Evolutionary conservation across 139 green algal genomes (phyloP), one percentile per base, ranked within the genome.

Genomic region (Pleodorina starrii): DNA sequence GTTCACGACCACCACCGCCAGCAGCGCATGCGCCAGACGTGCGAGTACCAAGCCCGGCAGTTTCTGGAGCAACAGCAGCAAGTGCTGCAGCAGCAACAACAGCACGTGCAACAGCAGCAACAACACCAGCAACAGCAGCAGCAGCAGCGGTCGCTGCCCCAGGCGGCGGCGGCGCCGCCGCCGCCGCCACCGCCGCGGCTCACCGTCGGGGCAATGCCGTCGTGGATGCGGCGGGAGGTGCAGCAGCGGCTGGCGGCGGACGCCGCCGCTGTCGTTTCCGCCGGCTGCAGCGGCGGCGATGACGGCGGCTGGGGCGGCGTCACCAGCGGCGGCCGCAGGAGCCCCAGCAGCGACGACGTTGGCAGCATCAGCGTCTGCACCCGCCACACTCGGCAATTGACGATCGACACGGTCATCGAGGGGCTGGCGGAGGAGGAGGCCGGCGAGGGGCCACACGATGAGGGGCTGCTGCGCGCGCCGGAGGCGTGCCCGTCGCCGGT

Each of bases 201-300:
- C 16, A 48, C 68, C 14, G 68, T 25, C 10, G 10, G 21, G 1
- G 72, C 72, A 35, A 85, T 85, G 77, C 77, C 77, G 5, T 23
- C 54, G 2, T 85, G 77, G 77, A 85, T 85, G 77, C 50, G 36
- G 51, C 36, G 25, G 77, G 51, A 73, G 54, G 77, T 85, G 51
- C 32, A 51, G 51, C 77, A 44, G 19, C 36, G 77, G 51, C 38
- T 85, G 17, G 68, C 68, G 35, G 35, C 68, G 68, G 68, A 76
- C 16, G 5, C 68, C 68, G 38, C 11, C 63, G 63, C n/a, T 23
- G 63, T 19, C 63, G 63, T 16, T 38, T 9, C 54, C 54, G 54
- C 54, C 54, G 54, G n/a, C 54, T 27, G 54, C 54, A 66, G 54
- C 54, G 5, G 54, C 54, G 54, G 54, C 54, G 21, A 7, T 66